A percentile compares a stretch with the other conserved stretches of the same genome.
Conservation (phyloP, 805 yeast genomes). For the Candida maesae region DNA sequence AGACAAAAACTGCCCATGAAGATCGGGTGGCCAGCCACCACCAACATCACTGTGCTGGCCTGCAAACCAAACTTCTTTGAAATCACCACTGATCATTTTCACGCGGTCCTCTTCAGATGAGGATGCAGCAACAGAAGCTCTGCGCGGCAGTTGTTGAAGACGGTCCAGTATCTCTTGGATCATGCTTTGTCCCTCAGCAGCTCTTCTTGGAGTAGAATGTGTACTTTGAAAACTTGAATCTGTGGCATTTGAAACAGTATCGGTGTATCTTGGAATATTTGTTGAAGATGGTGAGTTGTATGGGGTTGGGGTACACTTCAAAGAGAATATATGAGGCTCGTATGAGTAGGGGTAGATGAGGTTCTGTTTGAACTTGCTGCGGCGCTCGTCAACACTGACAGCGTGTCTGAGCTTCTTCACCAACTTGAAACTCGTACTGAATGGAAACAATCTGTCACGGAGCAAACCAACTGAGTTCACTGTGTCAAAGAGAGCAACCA, state of each 20-base stretch:
- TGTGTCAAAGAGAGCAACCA: slow-evolving; percentile 69
- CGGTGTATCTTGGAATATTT: no score
- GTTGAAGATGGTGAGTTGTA: neutral
- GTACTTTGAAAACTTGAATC: no score
- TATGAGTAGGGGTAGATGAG: slow-evolving; percentile 44
- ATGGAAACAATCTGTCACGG: slow-evolving; percentile 56
- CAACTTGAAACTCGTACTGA: slow-evolving; percentile 43
- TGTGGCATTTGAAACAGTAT: no score
- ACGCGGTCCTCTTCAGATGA: slow-evolving; percentile 24
- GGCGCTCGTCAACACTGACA: slow-evolving; percentile 61
- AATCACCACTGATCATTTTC: slow-evolving; percentile 28
- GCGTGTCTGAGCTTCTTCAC: slow-evolving; percentile 66
- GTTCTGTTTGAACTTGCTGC: slow-evolving; percentile 59
- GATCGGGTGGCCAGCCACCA: slow-evolving; percentile 58
- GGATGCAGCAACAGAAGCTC: slow-evolving; percentile 6
- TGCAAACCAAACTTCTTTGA: slow-evolving; percentile 60
- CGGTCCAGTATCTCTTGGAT: neutral
- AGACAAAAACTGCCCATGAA: slow-evolving; percentile 41
- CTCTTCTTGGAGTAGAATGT: neutral
- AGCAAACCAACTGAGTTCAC: slow-evolving; percentile 63
- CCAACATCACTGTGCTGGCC: slow-evolving; percentile 71
- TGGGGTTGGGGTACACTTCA: slow-evolving; percentile 10
- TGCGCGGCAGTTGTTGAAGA: neutral
- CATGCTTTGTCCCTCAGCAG: neutral
- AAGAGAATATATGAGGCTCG: slow-evolving; percentile 29